Conservation (phyloP, 345 rosid species). For the Arabidopsis arenosa region DNA sequence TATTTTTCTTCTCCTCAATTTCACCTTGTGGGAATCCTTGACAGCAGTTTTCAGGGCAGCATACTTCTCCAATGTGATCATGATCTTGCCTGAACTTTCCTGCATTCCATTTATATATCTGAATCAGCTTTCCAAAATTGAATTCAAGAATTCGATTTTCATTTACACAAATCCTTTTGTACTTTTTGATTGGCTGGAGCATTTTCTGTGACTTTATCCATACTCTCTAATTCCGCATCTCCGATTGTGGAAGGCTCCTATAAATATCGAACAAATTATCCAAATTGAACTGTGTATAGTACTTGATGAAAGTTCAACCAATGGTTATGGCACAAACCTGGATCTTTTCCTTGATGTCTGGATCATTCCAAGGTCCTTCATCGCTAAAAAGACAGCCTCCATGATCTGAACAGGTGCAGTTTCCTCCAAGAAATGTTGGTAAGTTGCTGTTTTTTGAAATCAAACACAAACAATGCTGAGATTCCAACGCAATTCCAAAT, state of each 20-base stretch:
- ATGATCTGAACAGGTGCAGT: conserved; percentile 69
- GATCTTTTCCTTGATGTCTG: conserved; percentile 58
- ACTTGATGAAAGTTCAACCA: neutral
- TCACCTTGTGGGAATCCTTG: conserved; percentile 30
- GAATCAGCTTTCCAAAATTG: neutral
- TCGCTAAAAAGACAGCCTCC: conserved; percentile 90
- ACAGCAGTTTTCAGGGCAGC: conserved; percentile 22
- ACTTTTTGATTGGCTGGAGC: conserved; percentile 9
- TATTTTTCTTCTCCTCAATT: neutral
- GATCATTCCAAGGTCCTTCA: conserved; percentile 93
- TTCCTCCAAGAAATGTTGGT: conserved; percentile 94
- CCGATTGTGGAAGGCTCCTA: conserved; percentile 23
- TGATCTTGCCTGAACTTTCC: conserved; percentile 10
- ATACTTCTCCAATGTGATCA: conserved; percentile 18
- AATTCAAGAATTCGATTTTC: neutral
- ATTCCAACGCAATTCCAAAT: too few relatives aligned
- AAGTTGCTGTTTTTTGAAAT: conserved; percentile 65
- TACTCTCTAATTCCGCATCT: conserved; percentile 24
- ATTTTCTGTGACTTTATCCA: conserved; percentile 26
- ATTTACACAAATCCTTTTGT: neutral
- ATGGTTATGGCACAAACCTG: conserved; percentile 23
- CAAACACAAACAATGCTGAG: conserved; percentile 21
- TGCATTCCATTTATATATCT: conserved; percentile 26
- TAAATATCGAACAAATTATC: neutral
- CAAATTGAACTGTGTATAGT: conserved; percentile 9